These are phyloP conservation scores for Alternaria burnsii DNA, from an alignment of 2,329 filamentous ascomycete genomes.

Conservation along the genomic window DNA sequence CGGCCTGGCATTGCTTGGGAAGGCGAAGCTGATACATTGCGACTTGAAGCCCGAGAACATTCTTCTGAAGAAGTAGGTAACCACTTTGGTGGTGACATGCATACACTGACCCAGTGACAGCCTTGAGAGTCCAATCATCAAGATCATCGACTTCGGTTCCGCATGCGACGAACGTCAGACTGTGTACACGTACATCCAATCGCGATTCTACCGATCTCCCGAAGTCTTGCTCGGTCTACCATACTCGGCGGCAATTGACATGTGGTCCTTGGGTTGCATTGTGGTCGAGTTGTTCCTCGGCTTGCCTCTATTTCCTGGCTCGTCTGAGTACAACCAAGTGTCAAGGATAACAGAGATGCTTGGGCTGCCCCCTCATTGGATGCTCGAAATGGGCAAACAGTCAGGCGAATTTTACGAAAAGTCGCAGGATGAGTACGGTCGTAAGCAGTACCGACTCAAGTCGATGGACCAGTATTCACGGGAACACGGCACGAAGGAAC, in stretches of 20 bases:
- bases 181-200: conserved; percentile 99
- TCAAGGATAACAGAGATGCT: conserved; percentile 98
- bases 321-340: conserved; percentile 98
- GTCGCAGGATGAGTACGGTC: conserved; percentile 86
- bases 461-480: conserved; percentile 97
- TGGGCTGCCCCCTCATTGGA: conserved; percentile 95
- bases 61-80: conserved; percentile 82
- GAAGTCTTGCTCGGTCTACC: conserved; percentile 95
- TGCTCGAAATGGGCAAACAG: conserved; percentile 99
- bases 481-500: conserved; percentile 95
- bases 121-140: conserved; percentile 98
- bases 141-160: conserved; percentile 99
- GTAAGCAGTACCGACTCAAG: conserved; percentile 90
- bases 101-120: conserved; percentile 50
- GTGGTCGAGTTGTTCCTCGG: conserved; percentile 97
- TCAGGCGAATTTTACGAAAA: conserved; percentile 98
- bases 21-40: conserved; percentile 95
- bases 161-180: conserved; percentile 98
- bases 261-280: conserved; percentile 99
- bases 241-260: conserved; percentile 98
- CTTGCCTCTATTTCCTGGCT: conserved; percentile 92
- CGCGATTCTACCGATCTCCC: conserved; percentile 94
- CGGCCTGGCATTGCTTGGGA: conserved; percentile 89
- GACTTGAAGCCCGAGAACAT: conserved; percentile 99
- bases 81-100: neutral